Conservation (phyloP, 495 filamentous ascomycete species). For the Aspergillus sclerotiicarbonarius region DNA sequence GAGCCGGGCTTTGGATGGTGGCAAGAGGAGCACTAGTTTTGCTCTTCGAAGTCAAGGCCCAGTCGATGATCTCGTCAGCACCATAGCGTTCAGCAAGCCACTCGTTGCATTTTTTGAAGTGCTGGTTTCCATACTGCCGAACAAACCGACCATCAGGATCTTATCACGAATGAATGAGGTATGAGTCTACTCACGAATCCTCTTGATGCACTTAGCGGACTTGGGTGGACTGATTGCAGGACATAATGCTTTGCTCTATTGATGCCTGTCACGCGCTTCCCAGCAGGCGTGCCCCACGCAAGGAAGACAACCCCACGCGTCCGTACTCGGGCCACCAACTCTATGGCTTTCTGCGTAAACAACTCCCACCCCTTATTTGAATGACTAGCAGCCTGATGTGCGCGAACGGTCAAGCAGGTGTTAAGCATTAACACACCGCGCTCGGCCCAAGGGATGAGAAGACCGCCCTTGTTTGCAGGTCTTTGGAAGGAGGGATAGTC, state of each 20-base stretch:
- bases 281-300: conserved; percentile 85
- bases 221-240: conserved; percentile 84
- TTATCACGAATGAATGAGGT: background rate
- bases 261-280: conserved; percentile 67
- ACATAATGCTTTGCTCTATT: conserved; percentile 72
- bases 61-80: conserved; percentile 75
- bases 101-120: conserved; percentile 86
- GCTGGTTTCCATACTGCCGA: conserved; percentile 72
- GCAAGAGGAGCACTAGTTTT: conserved; percentile 17
- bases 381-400: conserved; percentile 82
- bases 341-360: conserved; percentile 87
- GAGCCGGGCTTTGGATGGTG: conserved; percentile 12
- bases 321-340: conserved; percentile 73
- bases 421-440: conserved; percentile 89
- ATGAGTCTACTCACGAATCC: conserved; percentile 60
- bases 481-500: conserved; percentile 79
- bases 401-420: conserved; percentile 86
- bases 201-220: conserved; percentile 73
- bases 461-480: conserved; percentile 73
- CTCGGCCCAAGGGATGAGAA: conserved; percentile 90
- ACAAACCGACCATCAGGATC: background rate
- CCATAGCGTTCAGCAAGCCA: conserved; percentile 83
- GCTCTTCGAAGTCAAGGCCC: conserved; percentile 60
- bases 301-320: conserved; percentile 85
- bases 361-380: conserved; percentile 82